Percentiles rank a stretch among this genome's conserved stretches.
These are phyloP conservation scores for Aspergillus sp. DNA, from an alignment of 2,329 filamentous ascomycete species.

Conservation along the genomic window DNA sequence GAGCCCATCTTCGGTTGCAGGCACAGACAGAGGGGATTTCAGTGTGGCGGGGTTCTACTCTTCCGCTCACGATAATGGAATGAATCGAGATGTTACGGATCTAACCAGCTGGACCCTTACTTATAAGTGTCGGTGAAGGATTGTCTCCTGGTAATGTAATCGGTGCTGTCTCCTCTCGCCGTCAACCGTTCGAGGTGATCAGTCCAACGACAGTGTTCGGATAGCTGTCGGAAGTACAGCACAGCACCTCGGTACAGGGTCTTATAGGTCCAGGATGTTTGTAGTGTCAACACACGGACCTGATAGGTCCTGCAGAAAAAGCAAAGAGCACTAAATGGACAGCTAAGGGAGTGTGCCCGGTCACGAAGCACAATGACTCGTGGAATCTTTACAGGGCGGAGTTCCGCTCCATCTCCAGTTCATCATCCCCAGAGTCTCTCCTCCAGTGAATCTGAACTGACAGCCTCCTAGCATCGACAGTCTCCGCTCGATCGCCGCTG, in stretches of 20 bases:
- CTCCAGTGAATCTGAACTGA: too few relatives aligned
- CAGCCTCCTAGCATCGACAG: background rate
- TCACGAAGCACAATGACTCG: too few relatives aligned
- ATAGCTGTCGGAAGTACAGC: background rate
- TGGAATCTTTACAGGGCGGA: too few relatives aligned
- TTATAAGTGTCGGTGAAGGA: constrained; percentile 1
- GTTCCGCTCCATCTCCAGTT: too few relatives aligned
- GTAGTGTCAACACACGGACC: background rate
- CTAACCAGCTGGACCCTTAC: background rate
- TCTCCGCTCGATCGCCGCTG: background rate
- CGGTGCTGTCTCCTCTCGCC: too few relatives aligned
- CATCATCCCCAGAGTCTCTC: too few relatives aligned
- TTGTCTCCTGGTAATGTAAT: background rate
- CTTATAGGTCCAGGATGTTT: background rate
- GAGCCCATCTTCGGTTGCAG: background rate
- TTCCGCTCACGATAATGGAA: background rate
- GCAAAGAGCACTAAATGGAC: background rate
- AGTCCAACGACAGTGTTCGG: background rate
- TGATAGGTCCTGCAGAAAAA: background rate
- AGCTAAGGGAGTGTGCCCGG: background rate
- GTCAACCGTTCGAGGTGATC: too few relatives aligned
- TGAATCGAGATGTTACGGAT: background rate
- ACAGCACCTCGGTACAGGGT: background rate
- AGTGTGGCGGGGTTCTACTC: too few relatives aligned
- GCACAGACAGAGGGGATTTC: too few relatives aligned